Conservation (phyloP, 176 grass and related monocot species). For the Zizania latifolia region DNA sequence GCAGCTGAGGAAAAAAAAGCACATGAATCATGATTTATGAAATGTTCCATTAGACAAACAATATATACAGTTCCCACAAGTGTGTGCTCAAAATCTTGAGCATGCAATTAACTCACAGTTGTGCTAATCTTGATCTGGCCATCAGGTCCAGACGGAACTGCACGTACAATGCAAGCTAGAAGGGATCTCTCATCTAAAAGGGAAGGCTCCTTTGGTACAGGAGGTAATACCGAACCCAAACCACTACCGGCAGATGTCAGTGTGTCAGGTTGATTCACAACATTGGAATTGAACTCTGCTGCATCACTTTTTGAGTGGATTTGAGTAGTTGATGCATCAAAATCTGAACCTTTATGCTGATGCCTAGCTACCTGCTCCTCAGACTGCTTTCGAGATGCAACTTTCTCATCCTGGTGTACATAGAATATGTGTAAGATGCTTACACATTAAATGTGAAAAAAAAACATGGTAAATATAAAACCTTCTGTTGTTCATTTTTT, state of each 20-base stretch:
- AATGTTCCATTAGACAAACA: background rate
- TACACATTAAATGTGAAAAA: background rate
- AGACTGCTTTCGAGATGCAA: constrained; percentile 34
- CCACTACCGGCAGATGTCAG: background rate
- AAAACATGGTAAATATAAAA: constrained; percentile 22
- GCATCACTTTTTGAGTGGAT: constrained; percentile 22
- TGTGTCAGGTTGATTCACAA: constrained; percentile 34
- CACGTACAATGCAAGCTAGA: constrained; percentile 92
- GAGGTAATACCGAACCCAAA: constrained; percentile 30
- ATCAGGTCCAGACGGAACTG: constrained; percentile 71
- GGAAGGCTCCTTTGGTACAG: constrained; percentile 45
- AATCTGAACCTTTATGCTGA: constrained; percentile 28
- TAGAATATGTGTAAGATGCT: background rate
- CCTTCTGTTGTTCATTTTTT: constrained; percentile 52
- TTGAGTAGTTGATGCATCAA: constrained; percentile 27
- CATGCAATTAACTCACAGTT: constrained; percentile 55
- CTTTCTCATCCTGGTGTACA: constrained; percentile 31
- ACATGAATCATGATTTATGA: constrained; percentile 20
- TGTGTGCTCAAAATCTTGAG: background rate
- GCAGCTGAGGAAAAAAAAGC: constrained; percentile 51
- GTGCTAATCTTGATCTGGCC: constrained; percentile 80
- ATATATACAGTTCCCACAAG: background rate
- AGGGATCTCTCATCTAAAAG: constrained; percentile 84
- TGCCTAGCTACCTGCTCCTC: constrained; percentile 34
- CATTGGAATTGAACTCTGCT: constrained; percentile 37